These are phyloP conservation scores for Calonectria hongkongensis DNA, from an alignment of 2,329 filamentous ascomycete genomes.

Conservation along the genomic window DNA sequence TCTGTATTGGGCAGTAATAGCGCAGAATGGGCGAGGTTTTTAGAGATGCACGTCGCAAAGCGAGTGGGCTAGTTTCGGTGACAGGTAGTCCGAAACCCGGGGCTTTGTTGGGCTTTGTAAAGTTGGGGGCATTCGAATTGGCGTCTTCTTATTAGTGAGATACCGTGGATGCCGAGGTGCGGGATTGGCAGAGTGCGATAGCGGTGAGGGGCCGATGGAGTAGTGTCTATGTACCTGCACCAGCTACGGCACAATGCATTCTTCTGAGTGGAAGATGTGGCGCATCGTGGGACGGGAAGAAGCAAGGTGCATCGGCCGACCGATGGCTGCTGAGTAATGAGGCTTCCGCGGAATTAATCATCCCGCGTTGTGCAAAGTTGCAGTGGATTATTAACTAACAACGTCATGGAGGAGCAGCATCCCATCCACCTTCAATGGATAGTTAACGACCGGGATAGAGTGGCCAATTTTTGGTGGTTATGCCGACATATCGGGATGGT, in stretches of 20 bases:
- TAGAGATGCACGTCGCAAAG: slow-evolving; percentile 13
- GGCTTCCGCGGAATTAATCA: slow-evolving; percentile 1
- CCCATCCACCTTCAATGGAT: neutral
- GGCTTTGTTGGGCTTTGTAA: slow-evolving; percentile 31
- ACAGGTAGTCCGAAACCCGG: slow-evolving; percentile 35
- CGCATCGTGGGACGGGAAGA: slow-evolving; percentile 9
- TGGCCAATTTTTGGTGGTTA: neutral
- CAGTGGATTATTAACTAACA: neutral
- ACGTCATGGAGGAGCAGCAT: neutral
- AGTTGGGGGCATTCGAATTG: slow-evolving; percentile 32
- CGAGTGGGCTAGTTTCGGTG: slow-evolving; percentile 25
- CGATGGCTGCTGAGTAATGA: slow-evolving; percentile 30
- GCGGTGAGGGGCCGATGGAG: slow-evolving; percentile 36
- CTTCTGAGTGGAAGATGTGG: slow-evolving; percentile 4
- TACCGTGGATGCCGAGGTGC: slow-evolving; percentile 34
- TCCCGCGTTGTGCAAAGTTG: slow-evolving; percentile 1
- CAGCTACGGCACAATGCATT: slow-evolving; percentile 16
- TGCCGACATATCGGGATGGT: neutral
- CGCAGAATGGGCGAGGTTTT: slow-evolving; percentile 33
- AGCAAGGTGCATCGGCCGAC: slow-evolving; percentile 10
- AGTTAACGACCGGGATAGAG: neutral
- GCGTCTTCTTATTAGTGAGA: slow-evolving; percentile 33
- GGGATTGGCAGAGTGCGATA: slow-evolving; percentile 23
- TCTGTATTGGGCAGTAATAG: slow-evolving; percentile 34
- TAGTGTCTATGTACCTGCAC: slow-evolving; percentile 22